Evolutionary conservation across 1,284 basidiomycete genomes (phyloP).

Genomic region (Peniophora sp.): DNA sequence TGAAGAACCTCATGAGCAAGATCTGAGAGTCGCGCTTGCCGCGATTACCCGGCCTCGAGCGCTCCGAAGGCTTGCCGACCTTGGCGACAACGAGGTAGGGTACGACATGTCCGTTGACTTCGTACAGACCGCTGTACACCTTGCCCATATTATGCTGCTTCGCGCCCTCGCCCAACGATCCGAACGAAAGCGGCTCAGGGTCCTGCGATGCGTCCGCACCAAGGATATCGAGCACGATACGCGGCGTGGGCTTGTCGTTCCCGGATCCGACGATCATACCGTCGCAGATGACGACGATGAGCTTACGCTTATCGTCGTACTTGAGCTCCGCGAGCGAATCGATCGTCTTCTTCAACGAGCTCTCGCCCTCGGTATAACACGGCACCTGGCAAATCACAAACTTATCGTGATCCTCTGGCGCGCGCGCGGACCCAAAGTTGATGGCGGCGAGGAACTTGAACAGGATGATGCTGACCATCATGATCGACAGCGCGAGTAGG

Average conservation of each 20-base stretch:
- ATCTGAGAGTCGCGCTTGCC: conserved; percentile 98
- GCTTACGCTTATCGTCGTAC: conserved; percentile 98
- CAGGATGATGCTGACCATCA: conserved; percentile 94
- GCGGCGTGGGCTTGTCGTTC: conserved; percentile 85
- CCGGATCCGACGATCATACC: conserved; percentile 98
- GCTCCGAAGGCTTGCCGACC: conserved; percentile 92
- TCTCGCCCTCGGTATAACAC: conserved; percentile 94
- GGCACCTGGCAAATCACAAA: conserved; percentile 98
- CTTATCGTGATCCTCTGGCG: conserved; percentile 96
- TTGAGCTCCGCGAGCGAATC: conserved; percentile 91
- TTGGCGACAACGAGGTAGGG: conserved; percentile 97
- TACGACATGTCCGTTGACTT: conserved; percentile 91
- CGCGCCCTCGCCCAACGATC: conserved; percentile 89
- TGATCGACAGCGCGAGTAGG: conserved; percentile 79
- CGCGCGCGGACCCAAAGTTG: conserved; percentile 77
- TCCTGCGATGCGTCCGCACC: conserved; percentile 91
- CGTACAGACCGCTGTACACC: conserved; percentile 94
- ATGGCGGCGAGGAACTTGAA: conserved; percentile 98
- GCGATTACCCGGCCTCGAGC: conserved; percentile 88
- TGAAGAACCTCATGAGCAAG: conserved; percentile 95
- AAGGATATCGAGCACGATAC: conserved; percentile 94
- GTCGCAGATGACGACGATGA: conserved; percentile 93
- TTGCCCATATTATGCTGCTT: conserved; percentile 99
- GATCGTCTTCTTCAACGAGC: conserved; percentile 84
- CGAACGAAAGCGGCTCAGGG: conserved; percentile 91